Evolutionary conservation across 495 filamentous ascomycete genomes (phyloP).

Genomic region (Patellaria atrata): DNA sequence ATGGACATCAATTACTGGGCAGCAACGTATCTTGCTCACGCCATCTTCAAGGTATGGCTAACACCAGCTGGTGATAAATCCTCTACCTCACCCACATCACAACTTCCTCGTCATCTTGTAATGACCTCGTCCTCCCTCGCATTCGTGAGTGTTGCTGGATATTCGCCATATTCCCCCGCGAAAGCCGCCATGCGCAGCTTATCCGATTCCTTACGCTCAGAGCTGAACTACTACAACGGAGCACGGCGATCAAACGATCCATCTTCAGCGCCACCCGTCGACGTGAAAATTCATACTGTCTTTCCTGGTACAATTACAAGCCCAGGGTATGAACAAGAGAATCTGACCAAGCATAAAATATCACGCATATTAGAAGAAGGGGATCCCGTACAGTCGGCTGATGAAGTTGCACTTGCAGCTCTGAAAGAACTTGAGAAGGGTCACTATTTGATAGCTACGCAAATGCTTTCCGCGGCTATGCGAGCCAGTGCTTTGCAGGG

Average conservation of each 20-base stretch:
- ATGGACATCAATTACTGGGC: constrained; percentile 92
- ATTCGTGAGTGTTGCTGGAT: constrained; percentile 68
- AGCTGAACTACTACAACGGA: constrained; percentile 68
- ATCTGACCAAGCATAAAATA: constrained; percentile 63
- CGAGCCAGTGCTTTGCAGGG: constrained; percentile 44
- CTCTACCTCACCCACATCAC: constrained; percentile 17
- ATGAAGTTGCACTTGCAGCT: constrained; percentile 56
- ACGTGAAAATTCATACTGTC: constrained; percentile 68
- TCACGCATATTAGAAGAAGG: constrained; percentile 69
- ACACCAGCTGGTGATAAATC: constrained; percentile 24
- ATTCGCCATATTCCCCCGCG: constrained; percentile 66
- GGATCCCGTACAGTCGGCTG: constrained; percentile 65
- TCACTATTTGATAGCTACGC: constrained; percentile 60
- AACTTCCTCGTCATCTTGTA: constrained; percentile 56
- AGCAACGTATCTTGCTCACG: constrained; percentile 72
- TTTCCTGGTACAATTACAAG: constrained; percentile 72
- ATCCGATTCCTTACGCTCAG: constrained; percentile 67
- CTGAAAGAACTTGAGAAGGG: constrained; percentile 66
- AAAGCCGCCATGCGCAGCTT: constrained; percentile 79
- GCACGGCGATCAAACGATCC: constrained; percentile 34
- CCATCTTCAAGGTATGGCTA: constrained; percentile 47
- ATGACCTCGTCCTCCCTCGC: constrained; percentile 71
- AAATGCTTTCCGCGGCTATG: constrained; percentile 53
- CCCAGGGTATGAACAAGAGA: constrained; percentile 65
- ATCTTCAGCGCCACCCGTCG: constrained; percentile 29